phyloP scores from a whole-genome alignment of 2,329 filamentous ascomycete species.

The Arthrobotrys conoides region DNA sequence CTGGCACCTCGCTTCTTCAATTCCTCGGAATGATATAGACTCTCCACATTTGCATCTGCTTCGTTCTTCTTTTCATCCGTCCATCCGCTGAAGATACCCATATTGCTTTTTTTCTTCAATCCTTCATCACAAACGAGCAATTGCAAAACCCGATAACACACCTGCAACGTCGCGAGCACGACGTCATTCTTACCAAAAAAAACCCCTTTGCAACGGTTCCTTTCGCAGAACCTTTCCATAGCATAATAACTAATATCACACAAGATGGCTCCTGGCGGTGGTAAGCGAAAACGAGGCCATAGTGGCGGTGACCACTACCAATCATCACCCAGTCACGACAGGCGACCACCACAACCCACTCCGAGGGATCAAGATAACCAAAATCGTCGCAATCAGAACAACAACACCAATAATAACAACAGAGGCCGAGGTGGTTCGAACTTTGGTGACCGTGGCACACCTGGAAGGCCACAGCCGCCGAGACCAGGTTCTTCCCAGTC shows the following conservation, averaged over 20 bases:
- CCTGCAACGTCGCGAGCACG: neutral
- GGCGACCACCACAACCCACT: conserved; percentile 28
- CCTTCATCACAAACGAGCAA: conserved; percentile 35
- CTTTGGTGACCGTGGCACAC: conserved; percentile 49
- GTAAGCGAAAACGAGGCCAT: conserved; percentile 58
- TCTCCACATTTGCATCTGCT: conserved; percentile 13
- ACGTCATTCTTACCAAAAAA: conserved; percentile 8
- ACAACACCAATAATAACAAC: conserved; percentile 39
- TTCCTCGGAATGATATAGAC: conserved; percentile 60
- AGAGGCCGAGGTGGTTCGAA: conserved; percentile 42
- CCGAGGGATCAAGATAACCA: conserved; percentile 41
- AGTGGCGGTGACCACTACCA: conserved; percentile 54
- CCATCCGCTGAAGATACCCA: conserved; percentile 37
- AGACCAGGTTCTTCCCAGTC: conserved; percentile 59
- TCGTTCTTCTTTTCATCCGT: conserved; percentile 24
- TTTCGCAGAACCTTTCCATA: neutral
- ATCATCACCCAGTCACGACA: conserved; percentile 52
- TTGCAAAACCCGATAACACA: conserved; percentile 6
- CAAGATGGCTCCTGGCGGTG: conserved; percentile 56
- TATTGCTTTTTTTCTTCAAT: neutral
- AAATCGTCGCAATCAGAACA: conserved; percentile 41
- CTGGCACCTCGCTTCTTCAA: conserved; percentile 54
- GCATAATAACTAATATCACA: conserved; percentile 16
- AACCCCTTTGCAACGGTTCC: neutral
- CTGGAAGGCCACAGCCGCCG: conserved; percentile 47